phyloP scores from a whole-genome alignment of 2,329 filamentous ascomycete genomes.

The Trichoderma koningii region DNA sequence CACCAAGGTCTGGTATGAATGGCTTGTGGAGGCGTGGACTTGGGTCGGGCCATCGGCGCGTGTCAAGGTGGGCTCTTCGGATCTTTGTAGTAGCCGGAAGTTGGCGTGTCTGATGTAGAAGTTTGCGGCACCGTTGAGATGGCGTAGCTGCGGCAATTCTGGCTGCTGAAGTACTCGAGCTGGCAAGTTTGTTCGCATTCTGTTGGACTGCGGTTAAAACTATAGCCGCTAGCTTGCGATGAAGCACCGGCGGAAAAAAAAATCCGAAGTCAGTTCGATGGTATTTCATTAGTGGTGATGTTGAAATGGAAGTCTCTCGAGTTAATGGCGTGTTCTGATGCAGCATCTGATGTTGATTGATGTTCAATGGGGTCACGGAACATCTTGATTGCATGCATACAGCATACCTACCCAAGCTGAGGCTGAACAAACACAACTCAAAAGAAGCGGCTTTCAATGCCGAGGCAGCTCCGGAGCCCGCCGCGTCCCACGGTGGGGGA shows the following conservation, averaged over 20 bases:
- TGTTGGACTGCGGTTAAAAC: slow-evolving; percentile 8
- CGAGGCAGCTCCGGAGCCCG: slow-evolving; percentile 23
- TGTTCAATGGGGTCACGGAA: neutral
- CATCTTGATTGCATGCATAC: neutral
- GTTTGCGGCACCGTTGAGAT: neutral
- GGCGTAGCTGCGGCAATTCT: slow-evolving; percentile 17
- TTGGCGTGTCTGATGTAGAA: slow-evolving; percentile 70
- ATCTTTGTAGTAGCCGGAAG: slow-evolving; percentile 68
- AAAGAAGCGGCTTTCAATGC: neutral
- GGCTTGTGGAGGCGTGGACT: slow-evolving; percentile 84
- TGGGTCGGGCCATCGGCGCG: slow-evolving; percentile 62
- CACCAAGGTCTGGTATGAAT: slow-evolving; percentile 97
- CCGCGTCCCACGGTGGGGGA: slow-evolving; percentile 21
- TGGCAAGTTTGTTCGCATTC: neutral
- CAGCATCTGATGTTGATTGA: neutral
- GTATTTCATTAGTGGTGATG: too few relatives aligned
- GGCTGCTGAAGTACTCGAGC: neutral
- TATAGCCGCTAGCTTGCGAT: slow-evolving; percentile 13
- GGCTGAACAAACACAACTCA: too few relatives aligned
- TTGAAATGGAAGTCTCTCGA: neutral
- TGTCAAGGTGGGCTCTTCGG: slow-evolving; percentile 66
- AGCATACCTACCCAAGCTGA: too few relatives aligned
- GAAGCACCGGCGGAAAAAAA: neutral
- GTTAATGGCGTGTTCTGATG: neutral
- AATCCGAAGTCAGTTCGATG: slow-evolving; percentile 4